A percentile compares a stretch with the other conserved stretches of the same genome.
These are phyloP conservation scores for Eucalyptus decipiens DNA, from an alignment of 345 rosid genomes.

Conservation along the genomic window DNA sequence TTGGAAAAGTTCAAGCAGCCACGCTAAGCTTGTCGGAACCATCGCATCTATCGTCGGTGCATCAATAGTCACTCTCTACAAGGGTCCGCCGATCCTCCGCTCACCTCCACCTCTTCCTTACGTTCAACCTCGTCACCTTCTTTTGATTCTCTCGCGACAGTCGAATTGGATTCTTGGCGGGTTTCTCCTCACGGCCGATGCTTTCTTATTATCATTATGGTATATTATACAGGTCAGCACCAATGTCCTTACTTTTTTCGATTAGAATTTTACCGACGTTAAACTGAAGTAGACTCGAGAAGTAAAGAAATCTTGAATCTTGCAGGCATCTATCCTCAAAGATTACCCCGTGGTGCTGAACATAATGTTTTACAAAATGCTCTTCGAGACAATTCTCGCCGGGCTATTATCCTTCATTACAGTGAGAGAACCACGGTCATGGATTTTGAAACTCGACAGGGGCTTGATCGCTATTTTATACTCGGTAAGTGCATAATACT, in stretches of 20 bases:
- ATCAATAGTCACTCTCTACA: conserved; percentile 20
- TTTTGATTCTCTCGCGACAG: background rate
- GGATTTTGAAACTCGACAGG: conserved; percentile 21
- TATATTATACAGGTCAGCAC: conserved; percentile 23
- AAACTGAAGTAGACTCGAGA: background rate
- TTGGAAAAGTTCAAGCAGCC: conserved; percentile 13
- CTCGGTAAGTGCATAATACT: conserved; percentile 1
- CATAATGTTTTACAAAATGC: conserved; percentile 20
- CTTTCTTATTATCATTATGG: conserved; percentile 14
- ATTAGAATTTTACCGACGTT: background rate
- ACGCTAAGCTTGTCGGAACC: conserved; percentile 24
- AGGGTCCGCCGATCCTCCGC: conserved; percentile 19
- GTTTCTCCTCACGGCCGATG: conserved; percentile 17
- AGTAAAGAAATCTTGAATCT: background rate
- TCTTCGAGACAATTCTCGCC: conserved; percentile 33
- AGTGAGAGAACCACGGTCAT: conserved; percentile 16
- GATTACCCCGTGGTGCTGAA: conserved; percentile 24
- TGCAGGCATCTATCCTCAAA: conserved; percentile 1
- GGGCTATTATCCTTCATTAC: conserved; percentile 13
- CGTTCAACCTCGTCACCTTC: background rate
- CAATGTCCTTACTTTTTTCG: background rate
- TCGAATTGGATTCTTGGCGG: conserved; percentile 31
- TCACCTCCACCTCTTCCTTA: background rate
- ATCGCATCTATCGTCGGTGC: conserved; percentile 31
- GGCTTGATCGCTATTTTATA: conserved; percentile 18